phyloP scores from a whole-genome alignment of 305 asterid species.

The Fraxinus greggii region DNA sequence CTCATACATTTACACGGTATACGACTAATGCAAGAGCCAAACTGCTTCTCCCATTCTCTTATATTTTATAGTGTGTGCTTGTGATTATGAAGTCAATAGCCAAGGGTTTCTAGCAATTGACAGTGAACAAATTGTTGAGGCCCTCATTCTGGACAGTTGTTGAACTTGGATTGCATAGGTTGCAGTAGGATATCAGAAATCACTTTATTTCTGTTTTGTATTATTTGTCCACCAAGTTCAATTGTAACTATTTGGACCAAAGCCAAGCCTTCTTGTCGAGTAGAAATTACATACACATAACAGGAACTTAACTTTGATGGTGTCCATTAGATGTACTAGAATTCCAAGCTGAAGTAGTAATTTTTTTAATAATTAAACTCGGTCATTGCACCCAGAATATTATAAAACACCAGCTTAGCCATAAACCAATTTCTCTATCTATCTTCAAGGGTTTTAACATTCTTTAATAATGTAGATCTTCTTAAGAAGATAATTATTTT shows the following conservation, averaged over 20 bases:
- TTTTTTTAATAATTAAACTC: not conserved
- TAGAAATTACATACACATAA: not conserved
- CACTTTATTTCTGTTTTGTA: not conserved
- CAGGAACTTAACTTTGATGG: not conserved
- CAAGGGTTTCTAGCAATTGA: not conserved
- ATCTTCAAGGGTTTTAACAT: not conserved
- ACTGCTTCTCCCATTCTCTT: not conserved
- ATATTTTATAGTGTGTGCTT: not conserved
- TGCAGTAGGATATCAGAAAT: not conserved
- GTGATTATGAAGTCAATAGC: not conserved
- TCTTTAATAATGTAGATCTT: not conserved
- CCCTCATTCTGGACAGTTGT: not conserved
- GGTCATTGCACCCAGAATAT: not conserved
- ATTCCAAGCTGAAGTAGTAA: not conserved
- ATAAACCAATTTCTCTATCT: not conserved
- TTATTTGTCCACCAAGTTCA: not conserved
- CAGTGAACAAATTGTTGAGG: not conserved
- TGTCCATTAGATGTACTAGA: not conserved
- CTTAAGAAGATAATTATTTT: not conserved
- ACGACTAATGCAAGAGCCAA: not conserved
- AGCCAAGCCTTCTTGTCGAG: not conserved
- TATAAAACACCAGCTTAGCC: not conserved
- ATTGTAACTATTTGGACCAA: not conserved
- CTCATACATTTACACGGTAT: not conserved
- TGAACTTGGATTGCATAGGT: not conserved